Conservation (phyloP, 495 filamentous ascomycete genomes). For the Pseudotulostoma volvatum region DNA sequence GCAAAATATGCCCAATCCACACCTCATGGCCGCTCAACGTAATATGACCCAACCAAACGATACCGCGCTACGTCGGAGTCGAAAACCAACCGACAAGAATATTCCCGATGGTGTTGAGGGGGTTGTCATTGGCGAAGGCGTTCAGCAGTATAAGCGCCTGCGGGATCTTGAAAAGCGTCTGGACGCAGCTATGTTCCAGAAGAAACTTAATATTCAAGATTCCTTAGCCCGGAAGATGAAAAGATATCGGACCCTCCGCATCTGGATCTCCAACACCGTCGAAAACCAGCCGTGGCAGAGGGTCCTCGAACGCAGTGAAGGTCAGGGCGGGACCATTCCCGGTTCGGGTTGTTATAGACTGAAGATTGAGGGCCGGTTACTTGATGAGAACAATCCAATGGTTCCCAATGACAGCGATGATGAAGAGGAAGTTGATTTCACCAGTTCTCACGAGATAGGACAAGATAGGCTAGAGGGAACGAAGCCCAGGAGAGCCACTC, state of each 20-base stretch:
- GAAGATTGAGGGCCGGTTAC: conserved; percentile 79
- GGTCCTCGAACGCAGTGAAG: conserved; percentile 19
- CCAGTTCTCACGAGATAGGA: conserved; percentile 9
- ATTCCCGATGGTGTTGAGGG: conserved; percentile 82
- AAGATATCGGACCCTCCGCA: conserved; percentile 68
- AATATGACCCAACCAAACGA: conserved; percentile 25
- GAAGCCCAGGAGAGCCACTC: conserved; percentile 21
- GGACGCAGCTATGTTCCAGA: conserved; percentile 90
- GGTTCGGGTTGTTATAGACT: conserved; percentile 57
- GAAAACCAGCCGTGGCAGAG: conserved; percentile 92
- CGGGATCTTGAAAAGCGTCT: conserved; percentile 76
- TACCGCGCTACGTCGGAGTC: conserved; percentile 54
- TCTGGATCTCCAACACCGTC: conserved; percentile 92
- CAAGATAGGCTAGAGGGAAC: conserved; percentile 36
- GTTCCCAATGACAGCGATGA: conserved; percentile 37
- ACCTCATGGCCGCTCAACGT: conserved; percentile 28
- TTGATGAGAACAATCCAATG: conserved; percentile 51
- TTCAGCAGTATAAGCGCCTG: conserved; percentile 62
- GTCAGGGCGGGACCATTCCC: conserved; percentile 18
- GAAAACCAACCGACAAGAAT: conserved; percentile 85
- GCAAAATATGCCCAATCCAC: conserved; percentile 21
- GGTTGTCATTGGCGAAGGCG: conserved; percentile 61
- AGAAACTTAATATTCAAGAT: conserved; percentile 79
- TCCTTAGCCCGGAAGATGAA: conserved; percentile 63
- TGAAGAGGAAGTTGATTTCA: conserved; percentile 32